Percentiles rank a stretch among this genome's conserved stretches.
These are phyloP conservation scores for Solanum habrochaites DNA, from an alignment of 257 asterid species.

Conservation along the genomic window DNA sequence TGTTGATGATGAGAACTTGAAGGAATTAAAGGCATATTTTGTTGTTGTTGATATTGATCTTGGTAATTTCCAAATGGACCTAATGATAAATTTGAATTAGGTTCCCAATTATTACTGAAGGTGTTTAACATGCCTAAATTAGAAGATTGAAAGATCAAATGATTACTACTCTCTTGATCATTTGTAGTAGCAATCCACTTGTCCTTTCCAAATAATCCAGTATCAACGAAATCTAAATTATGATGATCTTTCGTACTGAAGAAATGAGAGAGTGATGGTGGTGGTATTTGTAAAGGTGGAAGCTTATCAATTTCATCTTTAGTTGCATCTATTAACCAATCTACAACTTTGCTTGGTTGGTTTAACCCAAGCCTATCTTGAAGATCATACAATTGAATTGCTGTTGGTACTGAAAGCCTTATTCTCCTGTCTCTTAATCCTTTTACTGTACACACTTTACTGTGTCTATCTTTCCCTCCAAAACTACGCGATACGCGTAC, in stretches of 20 bases:
- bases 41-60: conserved; percentile 3
- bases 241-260: not conserved
- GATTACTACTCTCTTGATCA: conserved; percentile 9
- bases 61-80: conserved; percentile 37
- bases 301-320: conserved; percentile 50
- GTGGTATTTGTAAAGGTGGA: conserved; percentile 52
- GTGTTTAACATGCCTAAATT: conserved; percentile 1
- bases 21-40: not conserved
- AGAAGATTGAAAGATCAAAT: conserved; percentile 36
- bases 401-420: conserved; percentile 64
- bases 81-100: conserved; percentile 30
- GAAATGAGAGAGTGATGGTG: not conserved
- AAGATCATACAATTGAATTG: conserved; percentile 57
- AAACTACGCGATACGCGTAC: conserved; percentile 47
- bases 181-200: conserved; percentile 13
- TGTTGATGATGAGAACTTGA: conserved; percentile 12
- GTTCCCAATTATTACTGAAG: conserved; percentile 37
- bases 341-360: conserved; percentile 75
- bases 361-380: conserved; percentile 57
- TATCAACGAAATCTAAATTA: not conserved
- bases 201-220: not conserved
- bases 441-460: conserved; percentile 60
- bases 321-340: conserved; percentile 52
- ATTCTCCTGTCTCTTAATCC: conserved; percentile 64
- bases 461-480: conserved; percentile 74